These are phyloP conservation scores for Cercospora beticola DNA, from an alignment of 2,329 filamentous ascomycete genomes.

Conservation along the genomic window DNA sequence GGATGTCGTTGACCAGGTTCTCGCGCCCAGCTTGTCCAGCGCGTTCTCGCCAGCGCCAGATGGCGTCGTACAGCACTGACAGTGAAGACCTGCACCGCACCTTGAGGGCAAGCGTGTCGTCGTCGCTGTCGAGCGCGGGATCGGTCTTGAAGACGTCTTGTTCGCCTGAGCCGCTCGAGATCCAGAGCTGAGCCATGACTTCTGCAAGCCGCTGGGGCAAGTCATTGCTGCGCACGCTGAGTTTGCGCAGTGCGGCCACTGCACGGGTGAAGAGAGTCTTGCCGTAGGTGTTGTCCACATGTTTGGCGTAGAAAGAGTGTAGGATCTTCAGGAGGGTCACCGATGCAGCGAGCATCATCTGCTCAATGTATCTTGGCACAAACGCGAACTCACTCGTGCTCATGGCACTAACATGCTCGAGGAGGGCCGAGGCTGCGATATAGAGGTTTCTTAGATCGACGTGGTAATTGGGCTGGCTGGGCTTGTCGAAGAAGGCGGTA, in stretches of 20 bases:
- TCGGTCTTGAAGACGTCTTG: conserved; percentile 28
- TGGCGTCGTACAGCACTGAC: conserved; percentile 80
- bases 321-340: conserved; percentile 75
- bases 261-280: conserved; percentile 69
- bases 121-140: conserved; percentile 31
- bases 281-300: conserved; percentile 68
- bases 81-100: conserved; percentile 83
- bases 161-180: conserved; percentile 48
- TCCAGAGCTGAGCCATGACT: conserved; percentile 86
- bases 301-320: conserved; percentile 71
- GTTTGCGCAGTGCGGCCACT: conserved; percentile 67
- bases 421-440: conserved; percentile 67
- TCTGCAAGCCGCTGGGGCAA: conserved; percentile 76
- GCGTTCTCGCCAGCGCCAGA: conserved; percentile 83
- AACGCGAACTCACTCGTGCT: conserved; percentile 57
- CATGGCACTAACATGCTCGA: conserved; percentile 68
- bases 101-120: conserved; percentile 73
- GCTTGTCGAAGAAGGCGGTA: conserved; percentile 78
- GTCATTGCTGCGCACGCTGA: conserved; percentile 75
- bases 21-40: conserved; percentile 52
- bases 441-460: conserved; percentile 75
- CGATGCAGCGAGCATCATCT: conserved; percentile 80
- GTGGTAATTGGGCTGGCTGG: conserved; percentile 67
- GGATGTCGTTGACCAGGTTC: conserved; percentile 62
- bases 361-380: conserved; percentile 73